Base-by-base conservation (phyloP, 768 basidiomycete genomes). In the Mycena metata region DNA sequence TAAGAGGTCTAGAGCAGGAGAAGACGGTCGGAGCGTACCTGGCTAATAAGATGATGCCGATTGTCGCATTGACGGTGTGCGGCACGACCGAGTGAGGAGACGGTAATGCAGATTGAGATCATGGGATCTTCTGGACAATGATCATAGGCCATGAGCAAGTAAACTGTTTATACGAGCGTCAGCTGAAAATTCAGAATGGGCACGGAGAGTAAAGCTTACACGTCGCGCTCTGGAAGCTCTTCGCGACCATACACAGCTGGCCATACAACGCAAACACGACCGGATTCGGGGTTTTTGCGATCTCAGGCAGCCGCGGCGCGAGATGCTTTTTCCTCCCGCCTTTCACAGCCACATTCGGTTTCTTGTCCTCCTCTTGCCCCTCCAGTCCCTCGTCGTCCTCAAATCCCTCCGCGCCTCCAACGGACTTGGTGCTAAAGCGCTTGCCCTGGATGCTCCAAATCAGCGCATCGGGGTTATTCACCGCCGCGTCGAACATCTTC, bases 11-110 rank as follows among this genome's bases (percentile, higher is more conserved):
- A 39, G 6, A 55, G 21, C 24, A 17, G 9, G 13, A 6, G 13
- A 43, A 30, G 3, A 2, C 1, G 17, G 23, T 19, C 43, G 2
- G 39, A 39, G 15, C 39, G 11, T 79, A 69, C 67, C 63, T 96
- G 94, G 5, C 91, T 85, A 43, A 98, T 86, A 66, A 96, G 86
- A 77, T 97, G 94, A 75, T 98, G 93, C 45, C 96, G 82, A 76
- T 99, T 99, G 79, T 98, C 97, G 16, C 92, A 90, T 77, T 98
- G 96, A 21, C 96, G 87, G 71, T 96, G 94, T 91, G 95, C 95
- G 0, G 96, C 92, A 42, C 97, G 86, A 13, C 96, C 95, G 51
- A 98, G 82, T 23, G 94, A 98, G 0, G 94, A 90, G 51, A 96
- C 89, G 0, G 91, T 94, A 11, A 98, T 84, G 49, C 86, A 89